phyloP scores from a whole-genome alignment of 345 rosid genomes.

The Syzygium oleosum region DNA sequence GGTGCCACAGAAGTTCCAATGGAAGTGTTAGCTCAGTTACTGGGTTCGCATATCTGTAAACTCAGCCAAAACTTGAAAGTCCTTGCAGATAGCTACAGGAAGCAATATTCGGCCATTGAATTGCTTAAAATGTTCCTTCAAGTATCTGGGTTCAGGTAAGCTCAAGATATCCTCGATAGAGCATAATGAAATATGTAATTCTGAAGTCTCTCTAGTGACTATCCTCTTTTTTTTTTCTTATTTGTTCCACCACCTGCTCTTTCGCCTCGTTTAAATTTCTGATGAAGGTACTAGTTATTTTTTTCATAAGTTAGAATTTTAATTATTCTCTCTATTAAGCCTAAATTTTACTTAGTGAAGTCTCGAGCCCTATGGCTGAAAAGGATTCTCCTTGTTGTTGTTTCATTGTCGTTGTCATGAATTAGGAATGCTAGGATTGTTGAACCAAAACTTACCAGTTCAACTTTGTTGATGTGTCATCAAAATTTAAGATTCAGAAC shows the following conservation, averaged over 20 bases:
- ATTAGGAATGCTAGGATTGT: neutral
- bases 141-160: slow-evolving; percentile 54
- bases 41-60: slow-evolving; percentile 60
- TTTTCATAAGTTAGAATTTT: neutral
- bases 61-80: slow-evolving; percentile 62
- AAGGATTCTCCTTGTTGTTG: neutral
- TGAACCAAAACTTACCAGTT: neutral
- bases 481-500: neutral
- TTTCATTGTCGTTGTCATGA: neutral
- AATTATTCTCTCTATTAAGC: neutral
- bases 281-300: neutral
- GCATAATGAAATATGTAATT: neutral
- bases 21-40: slow-evolving; percentile 70
- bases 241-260: neutral
- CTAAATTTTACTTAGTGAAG: neutral
- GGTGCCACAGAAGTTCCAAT: slow-evolving; percentile 72
- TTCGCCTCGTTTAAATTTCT: neutral
- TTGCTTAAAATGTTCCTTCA: slow-evolving; percentile 88
- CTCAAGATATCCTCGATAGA: neutral
- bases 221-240: neutral
- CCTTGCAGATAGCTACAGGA: slow-evolving; percentile 76
- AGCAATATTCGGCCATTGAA: slow-evolving; percentile 77
- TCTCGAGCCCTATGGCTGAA: neutral
- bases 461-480: neutral
- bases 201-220: neutral